phyloP scores from a whole-genome alignment of 73 alveolate species.

The Tetrahymena thermophila region DNA sequence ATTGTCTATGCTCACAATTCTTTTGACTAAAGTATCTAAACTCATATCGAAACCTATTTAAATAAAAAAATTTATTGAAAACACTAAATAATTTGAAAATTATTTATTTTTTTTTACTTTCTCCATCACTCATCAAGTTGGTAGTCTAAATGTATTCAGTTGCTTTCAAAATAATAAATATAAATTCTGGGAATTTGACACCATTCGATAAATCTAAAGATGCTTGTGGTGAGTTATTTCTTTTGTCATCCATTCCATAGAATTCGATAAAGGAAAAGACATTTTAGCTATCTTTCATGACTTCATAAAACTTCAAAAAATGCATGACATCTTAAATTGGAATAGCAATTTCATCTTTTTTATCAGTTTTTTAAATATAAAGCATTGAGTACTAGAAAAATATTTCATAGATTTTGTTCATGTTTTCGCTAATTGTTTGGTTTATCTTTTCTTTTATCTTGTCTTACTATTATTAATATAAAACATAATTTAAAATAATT shows the following conservation, averaged over 20 bases:
- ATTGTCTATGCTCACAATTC: conserved; percentile 1
- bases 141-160: conserved; percentile 25
- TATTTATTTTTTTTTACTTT: conserved; percentile 3
- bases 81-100: background rate
- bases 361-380: conserved; percentile 13
- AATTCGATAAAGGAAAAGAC: conserved; percentile 19
- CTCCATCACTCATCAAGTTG: conserved; percentile 27
- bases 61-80: background rate
- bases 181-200: conserved; percentile 29
- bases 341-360: conserved; percentile 40
- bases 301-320: conserved; percentile 26
- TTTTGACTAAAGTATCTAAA: conserved; percentile 10
- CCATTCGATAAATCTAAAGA: conserved; percentile 1
- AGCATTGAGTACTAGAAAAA: conserved; percentile 24
- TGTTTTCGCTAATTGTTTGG: conserved; percentile 1
- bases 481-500: too few relatives aligned
- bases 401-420: conserved; percentile 12
- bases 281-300: conserved; percentile 18
- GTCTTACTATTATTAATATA: background rate
- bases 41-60: background rate
- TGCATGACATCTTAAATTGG: conserved; percentile 43
- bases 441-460: conserved; percentile 4
- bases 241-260: conserved; percentile 19
- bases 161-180: conserved; percentile 18
- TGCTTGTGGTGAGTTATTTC: conserved; percentile 6